These are phyloP conservation scores for Penicillium sp. DNA, from an alignment of 2,329 filamentous ascomycete genomes.

Conservation along the genomic window DNA sequence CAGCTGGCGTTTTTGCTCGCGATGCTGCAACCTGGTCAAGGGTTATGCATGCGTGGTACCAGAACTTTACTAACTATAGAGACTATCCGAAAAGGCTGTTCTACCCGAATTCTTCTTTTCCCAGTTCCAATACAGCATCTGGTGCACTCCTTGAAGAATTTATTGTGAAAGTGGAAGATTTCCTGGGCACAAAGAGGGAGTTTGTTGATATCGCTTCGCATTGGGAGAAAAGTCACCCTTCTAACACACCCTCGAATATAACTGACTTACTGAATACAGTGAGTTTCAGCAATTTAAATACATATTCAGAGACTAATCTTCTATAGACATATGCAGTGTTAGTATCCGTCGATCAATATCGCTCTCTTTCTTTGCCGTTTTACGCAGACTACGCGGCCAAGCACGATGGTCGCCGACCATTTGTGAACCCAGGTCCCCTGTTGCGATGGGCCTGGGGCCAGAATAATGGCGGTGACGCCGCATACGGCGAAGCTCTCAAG, in stretches of 20 bases:
- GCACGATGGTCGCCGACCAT: slow-evolving; percentile 24
- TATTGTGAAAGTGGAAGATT: slow-evolving; percentile 20
- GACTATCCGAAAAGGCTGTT: slow-evolving; percentile 21
- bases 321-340: slow-evolving; percentile 17
- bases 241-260: slow-evolving; percentile 11
- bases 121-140: slow-evolving; percentile 17
- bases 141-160: slow-evolving; percentile 23
- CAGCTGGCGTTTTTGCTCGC: slow-evolving; percentile 30
- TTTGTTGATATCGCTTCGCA: slow-evolving; percentile 24
- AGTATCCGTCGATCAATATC: slow-evolving; percentile 19
- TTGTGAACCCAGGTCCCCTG: slow-evolving; percentile 29
- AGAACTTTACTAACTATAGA: slow-evolving; percentile 15
- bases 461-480: slow-evolving; percentile 12
- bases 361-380: slow-evolving; percentile 19
- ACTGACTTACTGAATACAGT: slow-evolving; percentile 4
- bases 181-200: slow-evolving; percentile 24
- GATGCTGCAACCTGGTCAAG: slow-evolving; percentile 18
- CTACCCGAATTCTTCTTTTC: slow-evolving; percentile 11
- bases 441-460: slow-evolving; percentile 22
- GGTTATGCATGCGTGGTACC: slow-evolving; percentile 18
- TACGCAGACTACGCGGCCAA: slow-evolving; percentile 23
- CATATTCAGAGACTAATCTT: background rate
- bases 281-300: background rate
- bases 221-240: slow-evolving; percentile 22
- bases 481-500: slow-evolving; percentile 23